Conservation (phyloP, 345 rosid species). For the Eucalyptus grandis region DNA sequence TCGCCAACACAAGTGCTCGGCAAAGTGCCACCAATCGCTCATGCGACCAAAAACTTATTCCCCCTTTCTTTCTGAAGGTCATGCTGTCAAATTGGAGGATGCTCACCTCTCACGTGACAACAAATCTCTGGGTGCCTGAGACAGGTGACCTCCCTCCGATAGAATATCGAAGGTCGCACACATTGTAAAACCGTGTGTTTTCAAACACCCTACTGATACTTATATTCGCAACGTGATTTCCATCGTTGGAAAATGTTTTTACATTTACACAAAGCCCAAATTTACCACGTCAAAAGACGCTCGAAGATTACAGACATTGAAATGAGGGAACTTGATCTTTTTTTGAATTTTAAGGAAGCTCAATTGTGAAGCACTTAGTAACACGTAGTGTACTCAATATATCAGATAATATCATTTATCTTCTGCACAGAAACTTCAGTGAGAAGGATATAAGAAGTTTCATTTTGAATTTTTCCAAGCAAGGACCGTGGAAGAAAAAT, state of each 20-base stretch:
- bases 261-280: background rate
- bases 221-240: background rate
- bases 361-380: background rate
- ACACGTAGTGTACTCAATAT: background rate
- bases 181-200: fast-evolving
- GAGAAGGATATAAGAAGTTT: background rate
- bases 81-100: background rate
- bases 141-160: background rate
- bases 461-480: background rate
- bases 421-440: background rate
- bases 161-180: background rate
- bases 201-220: fast-evolving
- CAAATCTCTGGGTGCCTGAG: background rate
- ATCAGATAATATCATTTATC: background rate
- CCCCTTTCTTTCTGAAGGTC: background rate
- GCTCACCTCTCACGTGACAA: background rate
- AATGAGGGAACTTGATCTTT: background rate
- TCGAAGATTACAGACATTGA: fast-evolving
- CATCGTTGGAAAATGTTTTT: background rate
- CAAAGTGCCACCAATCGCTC: background rate
- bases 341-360: background rate
- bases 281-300: background rate
- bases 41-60: background rate
- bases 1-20: background rate
- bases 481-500: no score